Evolutionary conservation across 1,284 basidiomycete species (phyloP), one percentile per base, ranked within the genome.

Genomic region (Cutaneotrichosporon sp.): DNA sequence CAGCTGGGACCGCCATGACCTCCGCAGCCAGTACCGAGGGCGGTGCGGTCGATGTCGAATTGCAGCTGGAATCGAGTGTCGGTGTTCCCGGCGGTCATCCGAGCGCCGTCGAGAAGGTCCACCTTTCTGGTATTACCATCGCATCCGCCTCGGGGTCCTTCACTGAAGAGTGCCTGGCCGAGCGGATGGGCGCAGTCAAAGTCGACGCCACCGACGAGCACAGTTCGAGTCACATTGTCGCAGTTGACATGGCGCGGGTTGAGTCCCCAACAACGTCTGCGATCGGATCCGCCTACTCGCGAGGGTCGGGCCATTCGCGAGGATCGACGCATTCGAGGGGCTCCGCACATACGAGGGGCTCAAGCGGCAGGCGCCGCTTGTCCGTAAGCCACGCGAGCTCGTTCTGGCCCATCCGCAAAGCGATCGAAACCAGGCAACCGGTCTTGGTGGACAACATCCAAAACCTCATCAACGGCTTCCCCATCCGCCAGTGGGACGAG

Each of bases 401-500:
- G 4, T 43, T 33, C 25, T 79, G 78, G 78, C 77, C 77, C 1
- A 71, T 79, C 5, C 60, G 61, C 4, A 72, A 75, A 31, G 77
- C 79, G 0, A 58, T 81, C 27, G 42, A 65, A 10, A 68, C 71
- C 0, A 65, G 74, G 2, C 71, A 76, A 56, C 70, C 70, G n/a
- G 71, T 81, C 11, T 62, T 78, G 9, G 72, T 80, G 8, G 72
- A 78, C 31, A 75, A 80, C 60, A 76, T 73, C 56, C 56, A 63
- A 1, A 51, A 60, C 1, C 58, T 79, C 4, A 71, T 77, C 38
- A 47, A 66, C 46, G 76, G 72, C 1, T 75, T 72, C 34, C 69
- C 73, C 0, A 46, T 77, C n/a, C 67, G 76, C 10, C 73, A 72
- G 5, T 81, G 80, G 79, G 75, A 75, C 16, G 67, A 73, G 22